Percentiles rank a stretch among this genome's conserved stretches.
These are phyloP conservation scores for Alternaria triticina DNA, from an alignment of 2,329 filamentous ascomycete species.

Conservation along the genomic window DNA sequence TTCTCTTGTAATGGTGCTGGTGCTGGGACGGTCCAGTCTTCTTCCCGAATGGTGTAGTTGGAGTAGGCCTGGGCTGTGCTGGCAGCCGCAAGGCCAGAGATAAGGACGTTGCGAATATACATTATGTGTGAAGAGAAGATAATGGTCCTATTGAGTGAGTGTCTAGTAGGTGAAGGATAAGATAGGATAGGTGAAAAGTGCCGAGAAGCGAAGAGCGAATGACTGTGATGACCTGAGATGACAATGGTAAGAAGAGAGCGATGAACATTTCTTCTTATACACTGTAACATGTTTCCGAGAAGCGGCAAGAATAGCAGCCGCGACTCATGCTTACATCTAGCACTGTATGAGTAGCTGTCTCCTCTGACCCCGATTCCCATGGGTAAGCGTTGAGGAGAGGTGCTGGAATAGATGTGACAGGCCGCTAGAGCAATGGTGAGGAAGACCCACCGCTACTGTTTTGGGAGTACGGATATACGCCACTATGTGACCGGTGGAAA, in stretches of 20 bases:
- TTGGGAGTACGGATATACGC: constrained; percentile 17
- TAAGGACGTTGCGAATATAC: constrained; percentile 40
- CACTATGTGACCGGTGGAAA: constrained; percentile 19
- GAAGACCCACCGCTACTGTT: constrained; percentile 20
- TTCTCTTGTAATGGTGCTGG: constrained; percentile 16
- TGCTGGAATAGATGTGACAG: constrained; percentile 21
- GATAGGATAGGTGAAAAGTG: not conserved
- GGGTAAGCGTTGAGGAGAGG: constrained; percentile 7
- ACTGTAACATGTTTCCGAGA: constrained; percentile 6
- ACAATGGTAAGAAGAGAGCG: constrained; percentile 5
- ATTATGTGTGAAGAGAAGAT: constrained; percentile 30
- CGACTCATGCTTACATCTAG: constrained; percentile 7
- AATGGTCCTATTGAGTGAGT: constrained; percentile 12
- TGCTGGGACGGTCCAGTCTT: constrained; percentile 15
- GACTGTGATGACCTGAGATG: constrained; percentile 13
- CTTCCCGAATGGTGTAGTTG: constrained; percentile 24
- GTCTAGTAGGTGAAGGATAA: not conserved
- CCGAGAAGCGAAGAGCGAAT: constrained; percentile 15
- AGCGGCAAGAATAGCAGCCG: constrained; percentile 21
- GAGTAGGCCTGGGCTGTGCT: constrained; percentile 34
- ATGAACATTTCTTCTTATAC: constrained; percentile 28
- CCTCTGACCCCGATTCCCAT: constrained; percentile 14
- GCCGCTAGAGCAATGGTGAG: constrained; percentile 22
- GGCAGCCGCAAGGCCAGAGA: constrained; percentile 32
- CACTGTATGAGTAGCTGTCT: constrained; percentile 10